Base-by-base conservation (phyloP, 352 stramenopile genomes). In the Pythium insidiosum region DNA sequence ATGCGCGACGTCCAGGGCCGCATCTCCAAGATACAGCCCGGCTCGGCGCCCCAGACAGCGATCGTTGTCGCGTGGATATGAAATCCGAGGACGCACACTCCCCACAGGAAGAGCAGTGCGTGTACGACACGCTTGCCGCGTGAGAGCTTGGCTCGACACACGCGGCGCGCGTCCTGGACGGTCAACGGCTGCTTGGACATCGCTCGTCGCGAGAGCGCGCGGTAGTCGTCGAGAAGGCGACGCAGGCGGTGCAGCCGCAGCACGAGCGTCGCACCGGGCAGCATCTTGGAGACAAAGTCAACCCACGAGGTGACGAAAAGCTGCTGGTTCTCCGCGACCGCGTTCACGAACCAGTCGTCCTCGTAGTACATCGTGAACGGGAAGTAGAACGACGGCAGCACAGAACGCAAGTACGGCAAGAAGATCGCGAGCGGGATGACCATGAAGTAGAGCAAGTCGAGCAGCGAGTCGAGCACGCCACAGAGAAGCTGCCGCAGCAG, bases 11-110 rank as follows among this genome's bases (percentile, higher is more conserved):
- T 30, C 39, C 48, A 53, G 5, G 50, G 56, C 10, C 46, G 31
- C 50, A 60, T 37, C 42, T 64, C 56, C 0, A 61, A 26, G 0
- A 58, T 19, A 18, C 55, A 63, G 12, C 37, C 44, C 4, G 18
- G 28, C 9, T 53, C 33, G 2, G 31, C 13, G 0, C 22, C 21
- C 1, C 13, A 13, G 13, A 38, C 3, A 6, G 29, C 35, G 6
- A 46, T 28, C 7, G 34, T 19, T 2, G 47, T 35, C 2, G 42
- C 21, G 6, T 37, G 25, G 9, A 62, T 6, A 19, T 62, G 48
- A 2, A 53, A 9, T 3, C 20, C 20, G 7, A 57, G 20, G 0
- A 62, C 43, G 6, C 12, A 24, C 5, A 41, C 12, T 5, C 53
- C 53, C 37, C 47, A 57, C 6, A 53, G 11, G 2, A 39, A 9